Percentiles rank a stretch among this genome's conserved stretches.
These are phyloP conservation scores for Barbarea vulgaris DNA, from an alignment of 345 rosid species.

Conservation along the genomic window DNA sequence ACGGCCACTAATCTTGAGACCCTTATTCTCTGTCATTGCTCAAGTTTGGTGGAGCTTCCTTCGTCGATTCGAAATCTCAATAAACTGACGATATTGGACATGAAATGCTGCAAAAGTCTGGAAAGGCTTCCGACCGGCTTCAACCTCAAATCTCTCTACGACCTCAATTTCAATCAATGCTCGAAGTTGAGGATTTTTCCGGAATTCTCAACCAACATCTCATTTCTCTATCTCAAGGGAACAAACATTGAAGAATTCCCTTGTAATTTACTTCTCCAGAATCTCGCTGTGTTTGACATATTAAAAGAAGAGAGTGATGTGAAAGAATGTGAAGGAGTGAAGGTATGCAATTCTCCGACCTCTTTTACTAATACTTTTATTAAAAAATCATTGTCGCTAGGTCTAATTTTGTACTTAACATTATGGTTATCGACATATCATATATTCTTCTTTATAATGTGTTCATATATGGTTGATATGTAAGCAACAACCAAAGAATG, in stretches of 20 bases:
- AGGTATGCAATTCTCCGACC: not conserved
- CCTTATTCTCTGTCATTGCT: not conserved
- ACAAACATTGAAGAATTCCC: not conserved
- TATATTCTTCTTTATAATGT: too few relatives aligned
- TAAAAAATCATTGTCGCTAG: too few relatives aligned
- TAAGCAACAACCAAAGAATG: too few relatives aligned
- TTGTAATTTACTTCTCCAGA: not conserved
- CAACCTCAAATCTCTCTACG: not conserved
- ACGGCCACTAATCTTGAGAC: not conserved
- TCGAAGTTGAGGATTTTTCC: not conserved
- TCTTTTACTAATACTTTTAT: too few relatives aligned
- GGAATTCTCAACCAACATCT: not conserved
- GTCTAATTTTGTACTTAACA: too few relatives aligned
- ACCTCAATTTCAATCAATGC: not conserved
- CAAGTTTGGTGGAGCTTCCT: not conserved
- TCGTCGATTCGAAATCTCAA: conserved; percentile 3
- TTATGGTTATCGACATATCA: too few relatives aligned
- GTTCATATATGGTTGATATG: too few relatives aligned
- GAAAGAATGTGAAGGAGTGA: conserved; percentile 12
- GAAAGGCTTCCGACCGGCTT: not conserved
- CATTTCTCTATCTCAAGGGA: not conserved
- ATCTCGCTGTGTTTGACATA: conserved; percentile 1
- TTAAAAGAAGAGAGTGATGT: not conserved
- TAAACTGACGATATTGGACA: not conserved
- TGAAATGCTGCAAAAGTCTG: not conserved